Evolutionary conservation across 78 protist genomes (phyloP), one percentile per base, ranked within the genome.

Genomic region (Diacronema lutheri): DNA sequence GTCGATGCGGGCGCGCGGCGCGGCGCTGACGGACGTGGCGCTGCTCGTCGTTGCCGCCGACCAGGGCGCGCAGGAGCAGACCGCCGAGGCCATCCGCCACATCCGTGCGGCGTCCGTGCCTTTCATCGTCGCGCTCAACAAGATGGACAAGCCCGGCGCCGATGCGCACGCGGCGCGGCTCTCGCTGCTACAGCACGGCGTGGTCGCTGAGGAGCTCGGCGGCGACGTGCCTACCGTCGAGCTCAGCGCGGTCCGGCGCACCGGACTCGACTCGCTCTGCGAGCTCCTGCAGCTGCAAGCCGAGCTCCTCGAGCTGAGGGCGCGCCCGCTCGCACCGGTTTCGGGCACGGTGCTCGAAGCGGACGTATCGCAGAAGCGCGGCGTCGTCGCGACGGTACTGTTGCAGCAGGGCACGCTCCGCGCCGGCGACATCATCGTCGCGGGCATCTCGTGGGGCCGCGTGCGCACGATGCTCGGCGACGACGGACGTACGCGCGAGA

Each of bases 41-140:
- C 35, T 97, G 12, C 83, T 97, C 23, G 95, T 97, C 20, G 93
- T 95, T 7, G 95, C 98, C 0, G 93, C 91, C 1, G 94, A 91
- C 58, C 23, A 56, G 79, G 79, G 79, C 58, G 79, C 41, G 58
- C 79, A 66, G 73, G 20, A 44, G 46, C 61, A 20, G 72, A 74
- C 62, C 16, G 21, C 11, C 0, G 29, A 41, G 81, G 62, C 81
- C 37, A 41, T 74, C 46, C 50, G 29, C 89, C 14, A 56, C 56
- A 38, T 12, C 16, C 25, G 29, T 31, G 78, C 38, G 72, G 16
- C 41, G 20, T 37, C 33, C 12, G 82, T 44, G 19, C 95, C 96
- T 33, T 12, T 90, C 16, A 58, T 96, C 19, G 96, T 96, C 13
- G 98, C 96, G 33, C 57, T 93, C 84, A 95, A 92, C 68, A 96